Percentiles rank a stretch among this genome's conserved stretches.
These are phyloP conservation scores for Mucor irregularis DNA, from an alignment of 371 early-diverging fungal genomes.

Conservation along the genomic window DNA sequence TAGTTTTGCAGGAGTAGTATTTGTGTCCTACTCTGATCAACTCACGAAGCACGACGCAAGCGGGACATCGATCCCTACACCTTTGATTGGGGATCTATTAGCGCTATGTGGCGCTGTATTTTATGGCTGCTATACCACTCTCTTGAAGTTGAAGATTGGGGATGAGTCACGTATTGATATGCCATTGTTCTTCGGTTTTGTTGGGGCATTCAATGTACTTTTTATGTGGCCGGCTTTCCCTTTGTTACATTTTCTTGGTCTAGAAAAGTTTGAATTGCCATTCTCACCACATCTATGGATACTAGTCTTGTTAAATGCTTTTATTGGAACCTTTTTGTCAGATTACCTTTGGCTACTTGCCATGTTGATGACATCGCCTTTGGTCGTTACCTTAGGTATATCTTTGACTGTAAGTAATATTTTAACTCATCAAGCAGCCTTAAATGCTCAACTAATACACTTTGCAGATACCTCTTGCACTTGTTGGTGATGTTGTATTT, in stretches of 20 bases:
- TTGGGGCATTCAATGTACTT: constrained; percentile 75
- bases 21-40: constrained; percentile 55
- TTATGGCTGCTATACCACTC: constrained; percentile 79
- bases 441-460: not conserved
- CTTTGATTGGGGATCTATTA: constrained; percentile 68
- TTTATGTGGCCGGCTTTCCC: constrained; percentile 72
- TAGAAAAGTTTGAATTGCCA: constrained; percentile 75
- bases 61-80: constrained; percentile 5
- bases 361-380: constrained; percentile 80
- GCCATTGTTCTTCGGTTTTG: constrained; percentile 82
- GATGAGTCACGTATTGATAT: constrained; percentile 74
- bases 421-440: too few species aligned
- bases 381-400: constrained; percentile 77
- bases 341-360: constrained; percentile 82
- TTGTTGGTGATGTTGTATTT: constrained; percentile 72
- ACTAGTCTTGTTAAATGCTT: constrained; percentile 71
- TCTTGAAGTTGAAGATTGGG: constrained; percentile 69
- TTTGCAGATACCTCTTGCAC: constrained; percentile 69
- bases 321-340: constrained; percentile 81
- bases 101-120: constrained; percentile 75
- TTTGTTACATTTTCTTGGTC: constrained; percentile 61
- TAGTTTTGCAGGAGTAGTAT: constrained; percentile 60
- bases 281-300: constrained; percentile 51
- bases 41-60: constrained; percentile 6
- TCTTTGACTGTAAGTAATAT: constrained; percentile 63